These are phyloP conservation scores for Diaporthe citriasiana DNA, from an alignment of 2,329 filamentous ascomycete species.

Conservation along the genomic window DNA sequence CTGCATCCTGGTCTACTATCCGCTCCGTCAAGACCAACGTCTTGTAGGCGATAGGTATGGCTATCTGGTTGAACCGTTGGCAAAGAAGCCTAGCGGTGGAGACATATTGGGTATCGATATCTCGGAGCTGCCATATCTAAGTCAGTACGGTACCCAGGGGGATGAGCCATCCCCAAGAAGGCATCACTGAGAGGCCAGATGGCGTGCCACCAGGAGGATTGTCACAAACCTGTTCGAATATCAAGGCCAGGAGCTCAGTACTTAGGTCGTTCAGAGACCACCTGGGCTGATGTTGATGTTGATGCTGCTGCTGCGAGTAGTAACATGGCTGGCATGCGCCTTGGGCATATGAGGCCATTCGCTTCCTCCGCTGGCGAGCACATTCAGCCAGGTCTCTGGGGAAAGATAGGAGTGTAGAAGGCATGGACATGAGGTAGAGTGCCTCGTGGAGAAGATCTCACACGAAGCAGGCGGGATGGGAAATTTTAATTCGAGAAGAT, in stretches of 20 bases:
- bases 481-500: conserved; percentile 30
- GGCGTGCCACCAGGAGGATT: no score
- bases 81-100: conserved; percentile 55
- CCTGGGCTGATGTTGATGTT: conserved; percentile 36
- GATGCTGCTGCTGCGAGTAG: conserved; percentile 30
- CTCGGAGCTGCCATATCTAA: conserved; percentile 53
- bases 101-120: conserved; percentile 54
- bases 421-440: conserved; percentile 23
- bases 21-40: conserved; percentile 54
- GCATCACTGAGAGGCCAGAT: neutral
- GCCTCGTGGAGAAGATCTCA: conserved; percentile 29
- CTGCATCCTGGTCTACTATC: conserved; percentile 54
- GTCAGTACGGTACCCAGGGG: conserved; percentile 15
- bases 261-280: conserved; percentile 55
- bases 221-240: conserved; percentile 57
- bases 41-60: conserved; percentile 59
- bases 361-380: conserved; percentile 36
- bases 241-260: conserved; percentile 58
- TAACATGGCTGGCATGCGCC: conserved; percentile 44
- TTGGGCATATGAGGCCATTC: conserved; percentile 46
- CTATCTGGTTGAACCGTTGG: conserved; percentile 56
- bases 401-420: conserved; percentile 24
- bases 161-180: no score
- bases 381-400: conserved; percentile 32
- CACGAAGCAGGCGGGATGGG: conserved; percentile 29